These are phyloP conservation scores for Boletus sp. DNA, from an alignment of 768 basidiomycete genomes.

Conservation along the genomic window DNA sequence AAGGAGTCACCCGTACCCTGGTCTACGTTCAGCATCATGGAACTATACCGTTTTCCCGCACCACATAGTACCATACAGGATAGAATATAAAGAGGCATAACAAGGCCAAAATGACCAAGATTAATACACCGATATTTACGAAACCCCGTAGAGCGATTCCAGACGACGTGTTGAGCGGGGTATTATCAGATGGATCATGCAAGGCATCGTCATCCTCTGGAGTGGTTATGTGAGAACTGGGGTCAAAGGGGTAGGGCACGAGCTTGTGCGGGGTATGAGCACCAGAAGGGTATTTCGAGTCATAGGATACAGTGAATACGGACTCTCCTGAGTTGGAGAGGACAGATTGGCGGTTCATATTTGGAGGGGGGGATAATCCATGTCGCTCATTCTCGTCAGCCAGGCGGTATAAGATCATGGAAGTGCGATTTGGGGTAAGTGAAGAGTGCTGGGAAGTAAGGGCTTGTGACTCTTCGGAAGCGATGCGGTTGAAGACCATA, in stretches of 20 bases:
- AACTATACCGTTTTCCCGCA: background rate
- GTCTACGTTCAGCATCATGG: slow-evolving; percentile 4
- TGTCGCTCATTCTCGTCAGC: slow-evolving; percentile 36
- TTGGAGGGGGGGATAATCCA: slow-evolving; percentile 36
- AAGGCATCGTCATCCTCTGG: slow-evolving; percentile 75
- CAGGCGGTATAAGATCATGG: slow-evolving; percentile 69
- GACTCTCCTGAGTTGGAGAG: slow-evolving; percentile 55
- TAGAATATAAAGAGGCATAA: slow-evolving; percentile 79
- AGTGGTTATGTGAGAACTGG: slow-evolving; percentile 52
- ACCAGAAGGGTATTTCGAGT: slow-evolving; percentile 65
- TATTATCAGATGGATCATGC: slow-evolving; percentile 55
- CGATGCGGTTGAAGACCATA: slow-evolving; percentile 41
- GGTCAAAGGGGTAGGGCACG: slow-evolving; percentile 72
- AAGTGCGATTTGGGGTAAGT: slow-evolving; percentile 40
- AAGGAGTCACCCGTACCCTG: background rate
- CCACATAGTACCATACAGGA: slow-evolving; percentile 53
- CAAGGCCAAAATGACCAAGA: slow-evolving; percentile 58
- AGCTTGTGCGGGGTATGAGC: slow-evolving; percentile 36
- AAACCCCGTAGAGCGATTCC: slow-evolving; percentile 47
- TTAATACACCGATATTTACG: slow-evolving; percentile 67
- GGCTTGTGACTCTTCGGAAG: slow-evolving; percentile 45
- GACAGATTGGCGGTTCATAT: slow-evolving; percentile 40
- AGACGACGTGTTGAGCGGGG: slow-evolving; percentile 22
- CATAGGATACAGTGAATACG: slow-evolving; percentile 44
- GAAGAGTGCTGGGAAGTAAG: slow-evolving; percentile 30